These are phyloP conservation scores for Leishmania aethiopica DNA, from an alignment of 208 protist species.

Conservation along the genomic window DNA sequence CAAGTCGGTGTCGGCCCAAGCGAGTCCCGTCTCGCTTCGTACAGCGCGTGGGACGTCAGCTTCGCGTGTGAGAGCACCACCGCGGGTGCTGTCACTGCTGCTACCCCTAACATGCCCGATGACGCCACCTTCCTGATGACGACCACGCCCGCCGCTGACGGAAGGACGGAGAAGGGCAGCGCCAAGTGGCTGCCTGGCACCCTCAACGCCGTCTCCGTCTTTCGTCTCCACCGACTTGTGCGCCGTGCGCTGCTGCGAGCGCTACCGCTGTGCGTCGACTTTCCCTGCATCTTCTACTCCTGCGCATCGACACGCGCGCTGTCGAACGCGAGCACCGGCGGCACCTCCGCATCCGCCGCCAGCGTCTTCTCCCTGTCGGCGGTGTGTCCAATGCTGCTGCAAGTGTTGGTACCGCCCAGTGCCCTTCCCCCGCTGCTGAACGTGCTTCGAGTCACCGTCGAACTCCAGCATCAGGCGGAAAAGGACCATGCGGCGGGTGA, in stretches of 20 bases:
- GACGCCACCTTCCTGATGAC: constrained; percentile 25
- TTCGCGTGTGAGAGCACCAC: constrained; percentile 15
- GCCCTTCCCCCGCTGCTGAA: constrained; percentile 31
- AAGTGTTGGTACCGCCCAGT: constrained; percentile 41
- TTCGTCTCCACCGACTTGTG: constrained; percentile 53
- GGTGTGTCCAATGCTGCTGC: constrained; percentile 42
- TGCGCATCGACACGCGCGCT: neutral
- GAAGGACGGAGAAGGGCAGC: neutral
- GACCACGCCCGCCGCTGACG: constrained; percentile 1
- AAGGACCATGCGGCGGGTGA: neutral
- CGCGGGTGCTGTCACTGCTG: neutral
- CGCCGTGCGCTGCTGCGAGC: constrained; percentile 44
- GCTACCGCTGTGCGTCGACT: constrained; percentile 50
- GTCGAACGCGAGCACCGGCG: neutral
- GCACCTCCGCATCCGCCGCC: neutral
- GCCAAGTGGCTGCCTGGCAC: constrained; percentile 26
- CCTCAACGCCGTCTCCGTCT: constrained; percentile 37
- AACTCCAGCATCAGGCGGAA: constrained; percentile 6
- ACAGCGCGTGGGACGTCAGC: constrained; percentile 44
- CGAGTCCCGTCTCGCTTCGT: constrained; percentile 27
- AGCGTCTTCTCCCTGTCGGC: constrained; percentile 20
- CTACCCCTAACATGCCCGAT: constrained; percentile 11
- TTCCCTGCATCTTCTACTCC: constrained; percentile 7
- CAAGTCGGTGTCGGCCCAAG: constrained; percentile 41
- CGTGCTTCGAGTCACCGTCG: constrained; percentile 9